Base-by-base conservation (phyloP, 225 moss, liverwort and hornwort species). In the Pseudisothecium myosuroides region DNA sequence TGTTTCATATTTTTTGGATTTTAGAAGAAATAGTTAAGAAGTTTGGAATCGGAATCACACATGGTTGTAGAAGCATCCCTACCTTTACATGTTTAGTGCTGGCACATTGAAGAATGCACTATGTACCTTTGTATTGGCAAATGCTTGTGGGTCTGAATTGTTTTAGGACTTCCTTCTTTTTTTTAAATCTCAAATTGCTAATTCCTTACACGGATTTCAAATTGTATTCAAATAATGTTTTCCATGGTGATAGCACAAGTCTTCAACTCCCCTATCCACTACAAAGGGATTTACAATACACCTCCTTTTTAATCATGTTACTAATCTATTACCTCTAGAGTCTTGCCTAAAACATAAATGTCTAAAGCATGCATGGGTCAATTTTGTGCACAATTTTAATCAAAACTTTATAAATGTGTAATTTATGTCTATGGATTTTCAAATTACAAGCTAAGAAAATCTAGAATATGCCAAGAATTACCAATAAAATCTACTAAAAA, bases 391-490 rank as follows among this genome's bases (percentile, higher is more conserved):
- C n/a, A n/a, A 68, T 6, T 68, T 68, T 22, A 12, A 37, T 21
- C 37, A 37, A n/a, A 37, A 27, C 15, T 43, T 27, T 27, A 16
- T 15, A 16, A 71, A 43, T 27, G 15, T 72, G 5, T 27, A 15
- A 43, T 72, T 39, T 4, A 24, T 69, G 0, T 12, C 22, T 23
- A 6, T 0, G 2, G 1, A 20, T n/a, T 67, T 3, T 6, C 6
- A 19, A 10, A 36, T 36, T 66, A 66, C 18, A 66, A 66, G 9
- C 36, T 62, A 34, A 4, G 2, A 67, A 67, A 67, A 22, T n/a
- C 6, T n/a, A 6, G 6, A 67, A 12, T 12, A 22, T 3, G 1
- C 6, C n/a, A 20, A 11, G 5, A 20, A 36, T 36, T 20, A 10
- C 66, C 17, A 36, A 36, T 2, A 36, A 66, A 36, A 21, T 37